Evolutionary conservation across 495 filamentous ascomycete genomes (phyloP), one percentile per base, ranked within the genome.

Genomic region (Penicillium angulare): DNA sequence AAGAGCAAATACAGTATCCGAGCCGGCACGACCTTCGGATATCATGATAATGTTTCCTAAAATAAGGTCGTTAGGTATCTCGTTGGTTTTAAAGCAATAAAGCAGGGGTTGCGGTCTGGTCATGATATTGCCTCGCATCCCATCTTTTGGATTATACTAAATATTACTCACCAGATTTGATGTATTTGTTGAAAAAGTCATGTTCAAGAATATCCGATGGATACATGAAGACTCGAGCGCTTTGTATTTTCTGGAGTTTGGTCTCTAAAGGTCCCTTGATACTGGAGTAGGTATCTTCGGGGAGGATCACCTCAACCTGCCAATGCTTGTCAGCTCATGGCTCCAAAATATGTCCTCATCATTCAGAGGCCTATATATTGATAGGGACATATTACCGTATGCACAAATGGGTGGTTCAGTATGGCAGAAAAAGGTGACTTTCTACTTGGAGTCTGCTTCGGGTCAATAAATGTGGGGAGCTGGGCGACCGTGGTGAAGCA

Each of bases 31-130:
- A 22, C 93, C 93, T 63, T 95, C 86, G 0, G 95, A 97, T 13
- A 96, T 82, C 89, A 98, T 93, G 61, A 95, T 65, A 54, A 95
- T 77, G 63, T 90, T 86, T 16, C 93, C 92, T 96, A 48, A 10
- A n/a, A 20, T 3, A 18, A 39, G 59, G 35, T 53, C 43, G 41
- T 34, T 7, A 24, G 20, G 8, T 47, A 29, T 18, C 22, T 16
- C n/a, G 20, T 32, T 26, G 8, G 4, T n/a, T n/a, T n/a, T n/a
- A n/a, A n/a, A n/a, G n/a, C n/a, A n/a, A n/a, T n/a, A n/a, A n/a
- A n/a, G n/a, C n/a, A n/a, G n/a, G n/a, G n/a, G n/a, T n/a, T n/a
- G n/a, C n/a, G n/a, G n/a, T n/a, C n/a, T n/a, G n/a, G n/a, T n/a
- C n/a, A n/a, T n/a, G n/a, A n/a, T n/a, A n/a, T n/a, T n/a, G n/a